Evolutionary conservation across 2,329 filamentous ascomycete species (phyloP).

Genomic region (Ramularia collo-cygni): DNA sequence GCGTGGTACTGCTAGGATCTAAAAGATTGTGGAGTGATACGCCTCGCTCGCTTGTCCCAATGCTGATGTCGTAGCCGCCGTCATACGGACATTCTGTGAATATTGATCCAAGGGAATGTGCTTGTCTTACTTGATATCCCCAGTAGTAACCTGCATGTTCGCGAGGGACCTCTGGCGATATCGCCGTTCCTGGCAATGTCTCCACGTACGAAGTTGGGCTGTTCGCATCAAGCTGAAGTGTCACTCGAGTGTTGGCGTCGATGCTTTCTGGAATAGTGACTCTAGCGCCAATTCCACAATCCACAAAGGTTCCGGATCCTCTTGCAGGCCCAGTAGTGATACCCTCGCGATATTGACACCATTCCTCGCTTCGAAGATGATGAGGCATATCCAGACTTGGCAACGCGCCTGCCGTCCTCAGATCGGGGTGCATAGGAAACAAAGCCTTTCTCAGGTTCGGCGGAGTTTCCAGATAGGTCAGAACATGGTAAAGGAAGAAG

Average conservation of each 20-base stretch:
- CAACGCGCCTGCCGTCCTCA: slow-evolving; percentile 64
- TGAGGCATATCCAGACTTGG: slow-evolving; percentile 80
- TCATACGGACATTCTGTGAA: slow-evolving; percentile 72
- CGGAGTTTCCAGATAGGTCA: slow-evolving; percentile 77
- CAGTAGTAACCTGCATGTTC: slow-evolving; percentile 78
- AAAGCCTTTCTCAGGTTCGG: slow-evolving; percentile 70
- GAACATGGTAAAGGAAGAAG: slow-evolving; percentile 71
- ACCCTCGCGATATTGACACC: slow-evolving; percentile 73
- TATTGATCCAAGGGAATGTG: slow-evolving; percentile 59
- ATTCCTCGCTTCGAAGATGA: slow-evolving; percentile 69
- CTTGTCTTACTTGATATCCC: slow-evolving; percentile 68
- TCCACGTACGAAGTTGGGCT: slow-evolving; percentile 18
- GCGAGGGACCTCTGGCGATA: slow-evolving; percentile 62
- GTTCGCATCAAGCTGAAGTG: slow-evolving; percentile 55
- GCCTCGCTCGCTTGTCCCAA: slow-evolving; percentile 78
- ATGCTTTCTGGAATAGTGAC: slow-evolving; percentile 54
- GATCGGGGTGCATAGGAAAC: slow-evolving; percentile 72
- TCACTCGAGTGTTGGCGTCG: slow-evolving; percentile 65
- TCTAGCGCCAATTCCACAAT: slow-evolving; percentile 43
- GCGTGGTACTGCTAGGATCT: slow-evolving; percentile 40
- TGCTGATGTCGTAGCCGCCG: slow-evolving; percentile 72
- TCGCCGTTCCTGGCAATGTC: slow-evolving; percentile 26
- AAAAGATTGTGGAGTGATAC: slow-evolving; percentile 25
- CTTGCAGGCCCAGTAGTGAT: slow-evolving; percentile 46
- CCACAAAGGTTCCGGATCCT: slow-evolving; percentile 38